A percentile compares a stretch with the other conserved stretches of the same genome.
These are phyloP conservation scores for sorghum (Sorghum bicolor) DNA, from an alignment of 176 grass and related monocot genomes.

Conservation along the genomic window DNA sequence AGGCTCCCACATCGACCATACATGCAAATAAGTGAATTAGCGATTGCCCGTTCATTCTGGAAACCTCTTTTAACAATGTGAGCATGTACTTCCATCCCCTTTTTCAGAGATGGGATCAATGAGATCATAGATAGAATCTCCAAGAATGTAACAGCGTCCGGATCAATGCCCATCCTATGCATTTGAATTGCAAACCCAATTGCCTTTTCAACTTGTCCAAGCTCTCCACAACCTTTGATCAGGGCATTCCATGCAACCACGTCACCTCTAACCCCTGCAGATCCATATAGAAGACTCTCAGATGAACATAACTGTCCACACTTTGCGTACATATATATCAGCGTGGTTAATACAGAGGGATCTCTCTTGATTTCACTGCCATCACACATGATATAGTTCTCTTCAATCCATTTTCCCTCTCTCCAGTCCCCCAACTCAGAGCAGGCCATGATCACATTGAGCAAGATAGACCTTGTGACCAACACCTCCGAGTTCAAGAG, in stretches of 20 bases:
- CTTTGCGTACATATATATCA: slow-evolving; percentile 75
- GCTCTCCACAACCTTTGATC: slow-evolving; percentile 65
- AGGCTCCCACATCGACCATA: slow-evolving; percentile 65
- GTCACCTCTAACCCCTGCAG: slow-evolving; percentile 43
- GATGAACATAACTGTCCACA: slow-evolving; percentile 54
- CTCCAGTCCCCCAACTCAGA: slow-evolving; percentile 53
- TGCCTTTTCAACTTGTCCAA: slow-evolving; percentile 43
- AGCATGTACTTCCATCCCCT: slow-evolving; percentile 54
- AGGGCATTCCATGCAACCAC: slow-evolving; percentile 71
- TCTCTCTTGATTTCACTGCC: slow-evolving; percentile 40
- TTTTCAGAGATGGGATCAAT: slow-evolving; percentile 52
- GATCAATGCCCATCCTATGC: slow-evolving; percentile 50
- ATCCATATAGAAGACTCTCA: slow-evolving; percentile 40
- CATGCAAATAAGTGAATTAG: slow-evolving; percentile 67
- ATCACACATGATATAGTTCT: slow-evolving; percentile 38
- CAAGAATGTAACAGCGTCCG: slow-evolving; percentile 54
- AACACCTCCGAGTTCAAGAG: not conserved
- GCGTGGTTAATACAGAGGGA: slow-evolving; percentile 42
- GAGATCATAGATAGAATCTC: slow-evolving; percentile 54
- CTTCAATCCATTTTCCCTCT: slow-evolving; percentile 59
- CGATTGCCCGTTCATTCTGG: slow-evolving; percentile 34
- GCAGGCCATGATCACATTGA: slow-evolving; percentile 61
- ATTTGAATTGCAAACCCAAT: slow-evolving; percentile 51
- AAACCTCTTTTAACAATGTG: slow-evolving; percentile 76
- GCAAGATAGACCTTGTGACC: slow-evolving; percentile 53